Base-by-base conservation (phyloP, 2,329 filamentous ascomycete species). In the Calonectria montana region DNA sequence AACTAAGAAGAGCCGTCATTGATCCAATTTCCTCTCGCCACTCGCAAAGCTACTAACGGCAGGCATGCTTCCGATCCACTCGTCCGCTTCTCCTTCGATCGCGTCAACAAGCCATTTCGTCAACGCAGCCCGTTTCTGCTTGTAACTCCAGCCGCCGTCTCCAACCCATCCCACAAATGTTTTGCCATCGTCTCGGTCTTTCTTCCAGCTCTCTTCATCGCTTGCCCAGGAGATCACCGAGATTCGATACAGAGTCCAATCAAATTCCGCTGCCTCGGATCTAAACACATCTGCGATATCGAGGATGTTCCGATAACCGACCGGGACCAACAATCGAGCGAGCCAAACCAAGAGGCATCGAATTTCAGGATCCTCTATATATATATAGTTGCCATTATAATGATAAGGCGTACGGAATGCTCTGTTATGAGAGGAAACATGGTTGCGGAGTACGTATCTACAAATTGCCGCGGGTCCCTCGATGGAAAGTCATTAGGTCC, bases 81-180 rank as follows among this genome's bases (percentile, higher is more conserved):
- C 53, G 9, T 70, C 31, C 12, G 62, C 62, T n/a, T 50, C 43
- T n/a, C 43, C 53, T 39, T 65, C 62, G 15, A 65, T 35, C 18
- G 50, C 67, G 10, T 65, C 67, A 27, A 70, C 50, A 12, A 70
- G 62, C 67, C 67, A 69, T 47, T 41, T 61, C 5, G 62, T 41
- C 53, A 70, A 39, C 6, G 29, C 61, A 47, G 39, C 67, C 31
- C 67, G 62, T 41, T 23, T 65, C 23, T 69, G 67, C 27, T 12
- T n/a, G 31, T 31, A 18, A 50, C 23, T 23, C 67, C 61, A 59
- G 31, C 67, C 67, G 18, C 47, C 57, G 10, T 48, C 61, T 48
- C 61, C 67, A 21, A 68, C n/a, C 39, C 39, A 41, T 15, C 61
- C 41, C 15, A 65, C 61, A 31, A 65, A 50, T 18, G 50, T 43